Conservation (phyloP, 164 flowering plant species). For the Berberis thunbergii region DNA sequence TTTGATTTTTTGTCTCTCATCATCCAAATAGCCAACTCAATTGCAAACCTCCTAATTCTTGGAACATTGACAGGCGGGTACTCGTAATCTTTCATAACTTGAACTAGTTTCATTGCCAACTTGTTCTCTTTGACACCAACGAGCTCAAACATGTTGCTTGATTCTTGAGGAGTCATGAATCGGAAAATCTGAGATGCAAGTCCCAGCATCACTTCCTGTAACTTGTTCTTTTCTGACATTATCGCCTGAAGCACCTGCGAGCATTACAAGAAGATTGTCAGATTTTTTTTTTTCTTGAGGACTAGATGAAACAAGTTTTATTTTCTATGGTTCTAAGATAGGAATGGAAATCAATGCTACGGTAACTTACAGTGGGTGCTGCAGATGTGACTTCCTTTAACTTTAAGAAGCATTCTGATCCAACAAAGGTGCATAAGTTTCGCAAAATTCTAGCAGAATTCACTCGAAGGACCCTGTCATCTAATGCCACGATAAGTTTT, state of each 20-base stretch:
- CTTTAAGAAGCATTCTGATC: conserved; percentile 36
- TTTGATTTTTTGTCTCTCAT: conserved; percentile 46
- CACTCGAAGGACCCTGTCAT: conserved; percentile 36
- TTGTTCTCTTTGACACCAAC: conserved; percentile 35
- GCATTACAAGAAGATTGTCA: neutral
- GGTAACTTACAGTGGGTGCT: conserved; percentile 60
- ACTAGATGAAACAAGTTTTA: neutral
- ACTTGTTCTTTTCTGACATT: conserved; percentile 52
- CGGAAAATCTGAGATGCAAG: conserved; percentile 62
- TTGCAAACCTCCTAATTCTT: conserved; percentile 64
- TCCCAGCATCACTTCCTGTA: conserved; percentile 85
- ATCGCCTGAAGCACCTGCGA: conserved; percentile 63
- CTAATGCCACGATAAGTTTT: conserved; percentile 46
- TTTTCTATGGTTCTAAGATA: neutral
- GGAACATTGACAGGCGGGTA: conserved; percentile 62
- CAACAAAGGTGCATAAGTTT: conserved; percentile 56
- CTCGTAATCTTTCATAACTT: conserved; percentile 40
- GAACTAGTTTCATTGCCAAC: conserved; percentile 40
- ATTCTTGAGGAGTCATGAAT: conserved; percentile 43
- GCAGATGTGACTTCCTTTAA: conserved; percentile 42
- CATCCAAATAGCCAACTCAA: conserved; percentile 84
- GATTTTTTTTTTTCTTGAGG: neutral
- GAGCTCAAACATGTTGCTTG: conserved; percentile 29
- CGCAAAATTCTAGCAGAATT: conserved; percentile 74
- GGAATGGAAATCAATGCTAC: neutral